Conservation (phyloP, 140 eudicot genomes). For the Ambrosia hybrid region DNA sequence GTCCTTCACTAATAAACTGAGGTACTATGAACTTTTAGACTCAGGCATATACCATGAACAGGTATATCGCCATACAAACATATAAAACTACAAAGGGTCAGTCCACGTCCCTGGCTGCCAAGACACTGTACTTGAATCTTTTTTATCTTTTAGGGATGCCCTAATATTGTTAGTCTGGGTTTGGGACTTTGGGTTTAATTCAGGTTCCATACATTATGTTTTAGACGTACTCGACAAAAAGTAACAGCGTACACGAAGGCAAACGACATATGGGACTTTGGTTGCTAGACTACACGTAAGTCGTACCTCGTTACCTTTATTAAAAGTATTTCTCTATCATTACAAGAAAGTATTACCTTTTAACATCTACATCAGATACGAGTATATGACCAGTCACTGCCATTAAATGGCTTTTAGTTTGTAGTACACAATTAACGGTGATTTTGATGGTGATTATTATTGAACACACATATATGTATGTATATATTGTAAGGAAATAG, state of each 20-base stretch:
- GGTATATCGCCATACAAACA: constrained; percentile 4
- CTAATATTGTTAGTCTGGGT: too few species aligned
- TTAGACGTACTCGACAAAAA: neutral
- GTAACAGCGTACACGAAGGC: neutral
- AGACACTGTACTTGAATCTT: neutral
- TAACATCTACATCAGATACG: neutral
- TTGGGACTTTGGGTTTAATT: too few species aligned
- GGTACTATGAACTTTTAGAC: too few species aligned
- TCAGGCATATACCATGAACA: constrained; percentile 15
- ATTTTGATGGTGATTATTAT: too few species aligned
- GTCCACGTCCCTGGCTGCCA: too few species aligned
- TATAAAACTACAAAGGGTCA: too few species aligned
- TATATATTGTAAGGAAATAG: too few species aligned
- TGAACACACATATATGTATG: too few species aligned
- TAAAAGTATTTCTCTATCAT: constrained; percentile 1
- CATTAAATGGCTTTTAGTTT: neutral
- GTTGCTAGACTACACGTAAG: neutral
- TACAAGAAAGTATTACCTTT: neutral
- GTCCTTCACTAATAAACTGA: too few species aligned
- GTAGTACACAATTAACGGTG: neutral
- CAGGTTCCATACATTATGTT: neutral
- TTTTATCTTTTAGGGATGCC: too few species aligned
- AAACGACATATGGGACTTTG: neutral
- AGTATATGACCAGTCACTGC: neutral
- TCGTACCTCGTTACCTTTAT: too few species aligned